Base-by-base conservation (phyloP, 164 flowering plant species). In the Sedum album region DNA sequence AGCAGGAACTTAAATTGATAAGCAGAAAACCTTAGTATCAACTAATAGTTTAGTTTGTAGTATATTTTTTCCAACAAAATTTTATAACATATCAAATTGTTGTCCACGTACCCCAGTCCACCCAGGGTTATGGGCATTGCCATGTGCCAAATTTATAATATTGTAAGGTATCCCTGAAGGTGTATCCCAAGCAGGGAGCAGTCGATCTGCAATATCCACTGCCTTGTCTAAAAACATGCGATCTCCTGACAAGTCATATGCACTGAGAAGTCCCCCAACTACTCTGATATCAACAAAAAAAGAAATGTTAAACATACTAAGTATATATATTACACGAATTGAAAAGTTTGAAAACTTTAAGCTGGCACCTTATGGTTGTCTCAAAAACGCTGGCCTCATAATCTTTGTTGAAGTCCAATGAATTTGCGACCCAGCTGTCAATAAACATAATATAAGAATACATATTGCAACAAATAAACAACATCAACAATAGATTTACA, bases 131-230 rank as follows among this genome's bases (percentile, higher is more conserved):
- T 89, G 96, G 25, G 98, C 71, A 78, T 83, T 80, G 68, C 99
- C 99, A 61, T 74, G 75, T 31, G 76, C 83, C 81, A 95, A 77
- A 81, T 92, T 92, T 55, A 95, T 95, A 55, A 79, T 73, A 79
- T 92, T 95, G 73, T 82, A 89, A 30, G 99, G 99, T 66, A 95
- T 86, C 51, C 98, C 99, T 30, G 95, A 74, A 67, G 94, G 84
- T 31, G 99, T 85, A 80, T 89, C 78, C 99, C 99, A 95, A 41
- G 99, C 99, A 71, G 99, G 99, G 66, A 95, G 83, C 75, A 95
- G 78, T 69, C 98, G 85, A 70, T 95, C 95, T 64, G 97, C n/a
- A n/a, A n/a, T n/a, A n/a, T n/a, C n/a, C n/a, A 66, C 84, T 39
- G 99, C 94, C 80, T 95, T 95, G 57, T 88, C 93, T 71, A 95